Evolutionary conservation across 352 stramenopile species (phyloP), one percentile per base, ranked within the genome.

Genomic region (Globisporangium middletonii): DNA sequence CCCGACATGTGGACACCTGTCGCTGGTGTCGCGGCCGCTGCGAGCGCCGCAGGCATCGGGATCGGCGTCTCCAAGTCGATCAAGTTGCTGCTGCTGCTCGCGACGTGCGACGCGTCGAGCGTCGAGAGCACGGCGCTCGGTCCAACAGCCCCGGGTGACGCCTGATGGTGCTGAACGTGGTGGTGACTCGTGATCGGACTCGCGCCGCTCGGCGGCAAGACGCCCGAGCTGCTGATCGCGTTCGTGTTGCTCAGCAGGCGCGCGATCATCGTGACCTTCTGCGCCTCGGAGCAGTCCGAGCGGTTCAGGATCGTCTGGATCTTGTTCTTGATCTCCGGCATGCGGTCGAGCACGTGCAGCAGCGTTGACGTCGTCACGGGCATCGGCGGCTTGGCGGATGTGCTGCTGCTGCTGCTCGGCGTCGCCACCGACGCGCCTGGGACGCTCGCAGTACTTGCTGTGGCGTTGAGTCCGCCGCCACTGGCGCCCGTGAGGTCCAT

Each of bases 241-340:
- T 92, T 94, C 50, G 81, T 92, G 56, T 88, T 89, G 69, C 83
- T 94, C 64, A 94, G 65, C 54, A 94, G 67, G 2, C 83, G 69
- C 19, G 85, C 85, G 30, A 94, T 94, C 83, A 94, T 92, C 13
- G 83, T 84, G 52, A 94, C 85, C 55, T 94, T 94, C 64, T 94
- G 85, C 8, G 80, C 79, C 64, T 94, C 85, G n/a, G 83, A 91
- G 68, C 81, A 92, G 56, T 94, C 83, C 19, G 63, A 79, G 13
- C 85, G 83, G 57, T 93, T 91, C 26, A 94, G 55, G 60, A 94
- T 93, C 18, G 77, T 77, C 68, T 94, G 85, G 59, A 94, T 94
- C 73, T 94, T 90, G 72, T 89, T 83, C 78, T 94, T 94, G 65
- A 94, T 92, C 78, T 92, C 83, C 19, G 85, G 85, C 83, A 93